Evolutionary conservation across 257 asterid species (phyloP), one percentile per base, ranked within the genome.

Genomic region (Solanum appendiculatum): DNA sequence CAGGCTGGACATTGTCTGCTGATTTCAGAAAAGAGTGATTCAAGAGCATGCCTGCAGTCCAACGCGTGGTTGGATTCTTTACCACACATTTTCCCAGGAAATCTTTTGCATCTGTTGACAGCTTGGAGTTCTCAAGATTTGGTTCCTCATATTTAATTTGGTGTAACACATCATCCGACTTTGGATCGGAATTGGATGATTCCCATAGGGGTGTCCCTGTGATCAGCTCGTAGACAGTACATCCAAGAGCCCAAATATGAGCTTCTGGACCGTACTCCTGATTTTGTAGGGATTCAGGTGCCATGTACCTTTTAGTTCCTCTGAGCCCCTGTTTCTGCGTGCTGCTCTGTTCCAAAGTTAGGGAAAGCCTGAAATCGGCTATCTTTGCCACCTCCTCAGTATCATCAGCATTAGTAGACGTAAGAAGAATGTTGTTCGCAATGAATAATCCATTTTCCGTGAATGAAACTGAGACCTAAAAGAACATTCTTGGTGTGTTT

Each of bases 241-340:
- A 82, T 1, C 90, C 90, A 25, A 88, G 58, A 21, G 72, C 58
- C 85, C 87, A 88, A 2, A 88, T 56, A 21, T 88, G 88, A 18
- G 11, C 85, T 13, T 51, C 37, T 12, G 12, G 48, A 0, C 77
- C 81, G 68, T 74, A 84, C 23, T 58, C 86, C 2, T 54, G 85
- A 0, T 20, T 46, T 3, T 73, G 15, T 5, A 84, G 25, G 3
- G 89, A 88, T 60, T 88, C 87, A 1, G 86, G 89, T 2, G 87
- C 87, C 89, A 84, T 74, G n/a, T 73, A 88, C 2, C 29, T 9
- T 7, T 48, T 13, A 2, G 87, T 84, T 29, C 89, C 89, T 31
- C 86, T 33, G 9, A 16, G 3, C 18, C 58, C 77, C 21, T 20
- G 8, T 3, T 83, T 68, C 23, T 21, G 51, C 21, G 37, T 63